Conservation (phyloP, 768 basidiomycete genomes). For the Rhizopogon sp. region DNA sequence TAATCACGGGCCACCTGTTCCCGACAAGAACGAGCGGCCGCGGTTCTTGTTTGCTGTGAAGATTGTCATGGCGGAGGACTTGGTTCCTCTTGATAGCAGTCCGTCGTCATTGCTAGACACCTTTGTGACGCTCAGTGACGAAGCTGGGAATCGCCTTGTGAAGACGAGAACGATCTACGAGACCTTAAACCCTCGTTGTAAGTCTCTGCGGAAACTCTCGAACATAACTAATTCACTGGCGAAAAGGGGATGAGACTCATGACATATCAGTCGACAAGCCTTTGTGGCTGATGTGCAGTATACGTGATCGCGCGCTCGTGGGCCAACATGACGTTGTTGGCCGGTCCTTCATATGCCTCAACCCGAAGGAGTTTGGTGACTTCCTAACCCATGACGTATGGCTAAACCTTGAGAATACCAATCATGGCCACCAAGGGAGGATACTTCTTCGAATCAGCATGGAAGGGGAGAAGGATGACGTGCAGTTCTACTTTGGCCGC, state of each 20-base stretch:
- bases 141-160: slow-evolving; percentile 81
- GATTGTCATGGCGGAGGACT: slow-evolving; percentile 84
- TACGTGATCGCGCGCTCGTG: slow-evolving; percentile 84
- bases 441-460: slow-evolving; percentile 88
- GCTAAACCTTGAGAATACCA: slow-evolving; percentile 75
- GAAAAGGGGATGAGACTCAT: slow-evolving; percentile 91
- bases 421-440: slow-evolving; percentile 52
- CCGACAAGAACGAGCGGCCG: slow-evolving; percentile 61
- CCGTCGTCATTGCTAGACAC: slow-evolving; percentile 83
- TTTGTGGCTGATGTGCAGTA: slow-evolving; percentile 96
- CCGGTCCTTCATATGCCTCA: slow-evolving; percentile 86
- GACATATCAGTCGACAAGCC: slow-evolving; percentile 90
- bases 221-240: slow-evolving; percentile 4
- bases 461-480: slow-evolving; percentile 99
- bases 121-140: slow-evolving; percentile 92
- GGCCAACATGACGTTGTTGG: slow-evolving; percentile 94
- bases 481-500: slow-evolving; percentile 94
- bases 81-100: slow-evolving; percentile 72
- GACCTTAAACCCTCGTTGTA: slow-evolving; percentile 83
- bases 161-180: slow-evolving; percentile 98
- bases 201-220: slow-evolving; percentile 22
- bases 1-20: slow-evolving; percentile 58
- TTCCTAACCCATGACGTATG: slow-evolving; percentile 88
- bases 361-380: slow-evolving; percentile 84
- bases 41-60: slow-evolving; percentile 91